These are phyloP conservation scores for Nitzschia inconspicua DNA, from an alignment of 108 stramenopile genomes.

Conservation along the genomic window DNA sequence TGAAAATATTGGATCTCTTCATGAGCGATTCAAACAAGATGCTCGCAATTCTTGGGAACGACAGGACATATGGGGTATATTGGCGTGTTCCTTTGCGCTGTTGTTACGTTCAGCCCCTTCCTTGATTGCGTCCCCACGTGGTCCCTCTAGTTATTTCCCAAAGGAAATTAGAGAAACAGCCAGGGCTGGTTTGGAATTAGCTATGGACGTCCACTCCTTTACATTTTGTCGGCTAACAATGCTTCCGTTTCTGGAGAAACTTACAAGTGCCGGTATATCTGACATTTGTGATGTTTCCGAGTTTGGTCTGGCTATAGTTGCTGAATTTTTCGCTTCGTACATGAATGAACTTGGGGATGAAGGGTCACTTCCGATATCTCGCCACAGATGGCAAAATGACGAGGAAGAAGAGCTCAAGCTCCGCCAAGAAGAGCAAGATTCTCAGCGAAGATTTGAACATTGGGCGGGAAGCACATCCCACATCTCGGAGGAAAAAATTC, in stretches of 20 bases:
- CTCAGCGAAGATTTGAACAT: slow-evolving; percentile 48
- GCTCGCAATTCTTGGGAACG: slow-evolving; percentile 54
- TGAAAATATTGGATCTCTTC: slow-evolving; percentile 35
- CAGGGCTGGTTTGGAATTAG: slow-evolving; percentile 44
- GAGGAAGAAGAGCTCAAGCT: slow-evolving; percentile 59
- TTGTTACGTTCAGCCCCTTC: slow-evolving; percentile 44
- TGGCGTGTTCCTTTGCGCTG: slow-evolving; percentile 59
- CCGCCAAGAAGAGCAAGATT: slow-evolving; percentile 44
- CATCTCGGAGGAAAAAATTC: slow-evolving; percentile 26
- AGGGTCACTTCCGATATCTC: slow-evolving; percentile 64
- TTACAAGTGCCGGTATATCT: slow-evolving; percentile 8
- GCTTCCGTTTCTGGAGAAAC: slow-evolving; percentile 45
- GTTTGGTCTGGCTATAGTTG: slow-evolving; percentile 65
- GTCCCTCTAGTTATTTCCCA: slow-evolving; percentile 11
- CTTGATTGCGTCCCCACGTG: slow-evolving; percentile 42
- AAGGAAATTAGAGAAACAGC: slow-evolving; percentile 43
- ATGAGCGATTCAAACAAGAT: slow-evolving; percentile 40
- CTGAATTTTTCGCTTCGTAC: slow-evolving; percentile 64
- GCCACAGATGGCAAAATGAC: slow-evolving; percentile 59
- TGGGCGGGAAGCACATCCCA: slow-evolving; percentile 39
- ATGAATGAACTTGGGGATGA: slow-evolving; percentile 43
- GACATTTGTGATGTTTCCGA: slow-evolving; percentile 33
- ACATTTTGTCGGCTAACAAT: slow-evolving; percentile 67
- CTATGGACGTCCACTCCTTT: slow-evolving; percentile 59
- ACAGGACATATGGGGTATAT: slow-evolving; percentile 67